A percentile compares a stretch with the other conserved stretches of the same genome.
Conservation (phyloP, 2,329 filamentous ascomycete species). For the Furcasterigmium furcatum region DNA sequence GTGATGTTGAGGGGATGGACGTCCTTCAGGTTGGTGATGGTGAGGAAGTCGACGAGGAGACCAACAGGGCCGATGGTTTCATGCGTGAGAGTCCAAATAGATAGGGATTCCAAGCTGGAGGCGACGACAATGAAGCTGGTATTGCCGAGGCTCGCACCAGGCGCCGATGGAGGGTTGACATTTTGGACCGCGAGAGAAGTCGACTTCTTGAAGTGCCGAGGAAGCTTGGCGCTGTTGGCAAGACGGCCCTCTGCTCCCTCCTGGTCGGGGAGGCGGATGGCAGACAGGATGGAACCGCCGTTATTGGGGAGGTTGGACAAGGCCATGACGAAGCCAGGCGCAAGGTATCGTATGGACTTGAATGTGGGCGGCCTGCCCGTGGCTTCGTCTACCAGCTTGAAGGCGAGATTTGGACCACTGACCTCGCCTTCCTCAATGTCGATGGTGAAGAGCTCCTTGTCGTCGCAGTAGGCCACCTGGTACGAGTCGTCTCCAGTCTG, state of each 20-base stretch:
- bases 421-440: slow-evolving; percentile 39
- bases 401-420: slow-evolving; percentile 48
- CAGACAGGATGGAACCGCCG: slow-evolving; percentile 54
- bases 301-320: slow-evolving; percentile 57
- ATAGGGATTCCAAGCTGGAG: slow-evolving; percentile 69
- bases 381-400: slow-evolving; percentile 49
- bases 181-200: slow-evolving; percentile 75
- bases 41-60: slow-evolving; percentile 48
- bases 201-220: slow-evolving; percentile 67
- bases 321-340: slow-evolving; percentile 53
- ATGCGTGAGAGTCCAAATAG: slow-evolving; percentile 75
- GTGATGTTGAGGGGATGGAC: slow-evolving; percentile 59
- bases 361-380: slow-evolving; percentile 45
- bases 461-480: slow-evolving; percentile 75
- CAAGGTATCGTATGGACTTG: slow-evolving; percentile 57
- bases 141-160: slow-evolving; percentile 50
- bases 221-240: slow-evolving; percentile 53
- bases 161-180: slow-evolving; percentile 53
- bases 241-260: slow-evolving; percentile 39
- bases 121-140: slow-evolving; percentile 80
- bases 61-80: slow-evolving; percentile 40
- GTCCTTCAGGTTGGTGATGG: slow-evolving; percentile 48
- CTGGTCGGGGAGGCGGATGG: slow-evolving; percentile 46
- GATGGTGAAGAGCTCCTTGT: slow-evolving; percentile 69
- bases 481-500: slow-evolving; percentile 62